These are phyloP conservation scores for Filosporella fistucella DNA, from an alignment of 495 filamentous ascomycete species.

Conservation along the genomic window DNA sequence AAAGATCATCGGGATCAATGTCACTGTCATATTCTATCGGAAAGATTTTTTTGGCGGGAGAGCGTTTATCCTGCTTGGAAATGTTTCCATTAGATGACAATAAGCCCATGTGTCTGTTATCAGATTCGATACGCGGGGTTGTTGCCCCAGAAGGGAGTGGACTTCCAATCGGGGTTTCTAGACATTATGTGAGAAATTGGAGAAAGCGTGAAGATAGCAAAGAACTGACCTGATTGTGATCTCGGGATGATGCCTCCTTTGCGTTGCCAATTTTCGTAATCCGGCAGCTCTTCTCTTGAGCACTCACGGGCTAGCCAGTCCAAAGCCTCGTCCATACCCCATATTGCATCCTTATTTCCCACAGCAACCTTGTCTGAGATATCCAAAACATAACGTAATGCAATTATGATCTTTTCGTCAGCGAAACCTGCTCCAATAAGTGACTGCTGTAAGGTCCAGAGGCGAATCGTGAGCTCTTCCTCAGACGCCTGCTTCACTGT, in stretches of 20 bases:
- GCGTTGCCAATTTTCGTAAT: constrained; percentile 48
- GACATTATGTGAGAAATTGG: no score
- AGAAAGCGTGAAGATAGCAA: no score
- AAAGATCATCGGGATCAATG: constrained; percentile 67
- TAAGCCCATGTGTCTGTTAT: constrained; percentile 19
- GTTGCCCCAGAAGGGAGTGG: constrained; percentile 41
- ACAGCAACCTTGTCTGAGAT: constrained; percentile 45
- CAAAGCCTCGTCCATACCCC: constrained; percentile 82
- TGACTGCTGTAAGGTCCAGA: constrained; percentile 76
- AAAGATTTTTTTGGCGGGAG: constrained; percentile 27
- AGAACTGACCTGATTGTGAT: constrained; percentile 19
- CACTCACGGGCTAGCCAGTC: constrained; percentile 81
- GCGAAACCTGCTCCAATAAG: constrained; percentile 66
- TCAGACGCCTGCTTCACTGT: constrained; percentile 46
- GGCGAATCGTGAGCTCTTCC: constrained; percentile 66
- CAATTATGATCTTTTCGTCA: constrained; percentile 54
- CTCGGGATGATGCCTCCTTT: constrained; percentile 9
- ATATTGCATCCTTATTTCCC: constrained; percentile 60
- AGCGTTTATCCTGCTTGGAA: constrained; percentile 25
- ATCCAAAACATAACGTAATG: constrained; percentile 59
- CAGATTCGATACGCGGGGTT: constrained; percentile 37
- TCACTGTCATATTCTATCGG: constrained; percentile 47
- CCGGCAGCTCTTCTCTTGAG: constrained; percentile 60
- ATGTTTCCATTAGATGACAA: constrained; percentile 22
- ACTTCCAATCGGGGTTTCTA: constrained; percentile 40